Evolutionary conservation across 2,329 filamentous ascomycete genomes (phyloP), one percentile per base, ranked within the genome.

Genomic region (Exophiala sideris): DNA sequence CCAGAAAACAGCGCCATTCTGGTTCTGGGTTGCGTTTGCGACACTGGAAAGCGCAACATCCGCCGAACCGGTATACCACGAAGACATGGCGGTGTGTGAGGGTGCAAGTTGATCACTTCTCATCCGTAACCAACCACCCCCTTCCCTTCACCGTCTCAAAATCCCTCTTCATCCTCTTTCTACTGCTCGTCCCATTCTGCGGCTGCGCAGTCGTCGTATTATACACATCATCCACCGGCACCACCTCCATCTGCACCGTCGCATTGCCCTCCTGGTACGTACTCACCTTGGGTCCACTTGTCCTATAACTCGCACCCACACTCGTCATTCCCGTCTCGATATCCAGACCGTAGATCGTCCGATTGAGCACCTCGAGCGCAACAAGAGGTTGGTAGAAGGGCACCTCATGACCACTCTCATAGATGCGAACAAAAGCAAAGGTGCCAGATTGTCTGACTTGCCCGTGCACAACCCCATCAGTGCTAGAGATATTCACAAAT

Each of bases 301-400:
- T 76, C 69, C 58, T 81, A 79, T 55, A 80, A 70, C 56, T 75
- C 73, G 10, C 80, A 66, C 6, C 78, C 66, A 10, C 71, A 5
- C 57, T 50, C 14, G 47, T 54, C 32, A 50, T 52, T 29, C 85
- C 83, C 1, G 78, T 79, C 1, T 80, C 75, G 35, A 85, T 68
- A 47, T 82, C 78, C 53, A 74, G 76, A 9, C 79, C 79, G 49
- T 73, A 70, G 57, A 87, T 71, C 44, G 82, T 80, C 24, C 85
- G 78, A 24, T 81, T 78, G 61, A 87, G 85, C 41, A 85, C 71
- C 60, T 81, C 77, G 54, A 84, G 76, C 2, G 79, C 72, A 3
- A 81, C 82, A 63, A 80, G 73, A 8, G 83, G 83, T 68, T 85
- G 82, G 52, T 56, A 65, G 38, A 63, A 65, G 1, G 62, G 62